Evolutionary conservation across 2,329 filamentous ascomycete genomes (phyloP), one percentile per base, ranked within the genome.

Genomic region (Akanthomyces lecanii): DNA sequence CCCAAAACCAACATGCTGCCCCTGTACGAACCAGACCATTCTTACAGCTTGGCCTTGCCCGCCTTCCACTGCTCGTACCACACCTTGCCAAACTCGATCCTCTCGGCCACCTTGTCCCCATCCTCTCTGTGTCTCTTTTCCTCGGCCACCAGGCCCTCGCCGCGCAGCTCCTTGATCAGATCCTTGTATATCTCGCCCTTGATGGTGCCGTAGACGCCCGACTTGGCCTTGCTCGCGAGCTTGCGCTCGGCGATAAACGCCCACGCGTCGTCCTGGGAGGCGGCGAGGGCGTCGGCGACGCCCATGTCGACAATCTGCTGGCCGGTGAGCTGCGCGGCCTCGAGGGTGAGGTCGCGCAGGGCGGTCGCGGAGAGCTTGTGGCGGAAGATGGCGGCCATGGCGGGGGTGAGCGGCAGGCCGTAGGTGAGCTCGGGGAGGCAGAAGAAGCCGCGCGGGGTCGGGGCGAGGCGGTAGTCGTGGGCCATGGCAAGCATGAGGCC

Each of bases 401-500:
- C 81, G 3, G 90, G 82, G 67, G 87, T 84, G 42, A 95, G 82
- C n/a, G 88, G 85, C 1, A 88, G 88, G 58, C 91, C 90, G 65
- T 95, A 89, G 67, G 92, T 87, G 16, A 95, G 80, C 77, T 95
- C 91, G 74, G 94, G 94, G 67, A 95, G 78, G 75, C 91, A 94
- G 45, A 90, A 74, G 75, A 86, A 93, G n/a, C 91, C 91, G 23
- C 83, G 80, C 1, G 80, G 71, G 0, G 88, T 83, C 71, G 89
- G 89, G 78, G 91, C 89, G 67, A 95, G 81, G 33, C 91, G 85
- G 78, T 95, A 95, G 77, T 94, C 90, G 75, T 93, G 90, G 76
- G 89, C 86, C 84, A 92, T 90, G 64, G 89, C 85, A 11, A 89
- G 79, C 87, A 95, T 93, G 65, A 93, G 79, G n/a, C 89, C 91